phyloP scores from a whole-genome alignment of 352 stramenopile species.

The Globisporangium paroecandrum region DNA sequence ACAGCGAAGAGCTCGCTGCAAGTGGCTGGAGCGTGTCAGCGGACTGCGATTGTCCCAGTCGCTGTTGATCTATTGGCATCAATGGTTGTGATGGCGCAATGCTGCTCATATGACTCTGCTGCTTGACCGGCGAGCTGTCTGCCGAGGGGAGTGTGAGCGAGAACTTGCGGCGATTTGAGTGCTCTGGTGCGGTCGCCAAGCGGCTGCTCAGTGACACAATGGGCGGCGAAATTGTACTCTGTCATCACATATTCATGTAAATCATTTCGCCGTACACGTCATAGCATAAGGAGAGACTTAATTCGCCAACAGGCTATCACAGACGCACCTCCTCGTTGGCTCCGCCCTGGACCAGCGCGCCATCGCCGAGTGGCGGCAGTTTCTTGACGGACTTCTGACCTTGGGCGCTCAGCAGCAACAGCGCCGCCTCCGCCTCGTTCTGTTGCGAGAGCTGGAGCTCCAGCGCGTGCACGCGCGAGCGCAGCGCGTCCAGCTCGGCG shows the following conservation, averaged over 20 bases:
- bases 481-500: constrained; percentile 46
- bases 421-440: constrained; percentile 37
- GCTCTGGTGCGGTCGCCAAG: constrained; percentile 14
- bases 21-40: not conserved
- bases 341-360: not conserved
- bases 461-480: constrained; percentile 43
- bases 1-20: not conserved
- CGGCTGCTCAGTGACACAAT: not conserved
- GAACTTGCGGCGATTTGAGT: constrained; percentile 9
- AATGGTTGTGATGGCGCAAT: not conserved
- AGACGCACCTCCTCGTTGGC: constrained; percentile 1
- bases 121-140: not conserved
- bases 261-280: not conserved
- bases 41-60: not conserved
- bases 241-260: not conserved
- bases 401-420: constrained; percentile 24
- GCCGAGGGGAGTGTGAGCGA: constrained; percentile 8
- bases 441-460: constrained; percentile 50
- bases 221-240: not conserved
- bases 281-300: not conserved
- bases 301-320: not conserved
- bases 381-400: constrained; percentile 34
- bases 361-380: constrained; percentile 37
- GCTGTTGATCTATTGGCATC: not conserved
- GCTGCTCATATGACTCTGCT: not conserved